Percentiles rank a stretch among this genome's conserved stretches.
phyloP scores from a whole-genome alignment of 1,284 basidiomycete species.

The Rhodotorula sp. region DNA sequence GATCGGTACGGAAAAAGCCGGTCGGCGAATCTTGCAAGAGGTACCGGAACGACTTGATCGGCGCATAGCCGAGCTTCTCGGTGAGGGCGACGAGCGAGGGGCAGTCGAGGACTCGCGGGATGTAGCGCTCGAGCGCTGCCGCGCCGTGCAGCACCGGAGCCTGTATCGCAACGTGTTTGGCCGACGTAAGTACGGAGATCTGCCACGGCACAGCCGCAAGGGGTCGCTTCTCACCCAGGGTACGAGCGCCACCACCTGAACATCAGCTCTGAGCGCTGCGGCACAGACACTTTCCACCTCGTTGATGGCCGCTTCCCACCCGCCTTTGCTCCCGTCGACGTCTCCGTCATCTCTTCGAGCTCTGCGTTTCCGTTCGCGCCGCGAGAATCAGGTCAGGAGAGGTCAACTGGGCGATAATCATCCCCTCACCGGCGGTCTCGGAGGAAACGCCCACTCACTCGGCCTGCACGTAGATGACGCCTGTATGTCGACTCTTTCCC shows the following conservation, averaged over 20 bases:
- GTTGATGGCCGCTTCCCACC: slow-evolving; percentile 29
- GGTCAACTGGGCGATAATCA: background rate
- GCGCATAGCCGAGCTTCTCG: slow-evolving; percentile 10
- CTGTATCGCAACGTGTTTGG: background rate
- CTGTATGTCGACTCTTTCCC: slow-evolving; percentile 5
- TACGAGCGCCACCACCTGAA: slow-evolving; percentile 24
- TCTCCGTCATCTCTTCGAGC: slow-evolving; percentile 25
- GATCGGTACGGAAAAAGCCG: slow-evolving; percentile 18
- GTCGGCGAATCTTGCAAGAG: slow-evolving; percentile 33
- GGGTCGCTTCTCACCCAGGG: slow-evolving; percentile 29
- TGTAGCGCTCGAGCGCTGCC: slow-evolving; percentile 15
- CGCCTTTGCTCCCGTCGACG: slow-evolving; percentile 23
- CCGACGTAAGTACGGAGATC: background rate
- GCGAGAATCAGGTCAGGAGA: background rate
- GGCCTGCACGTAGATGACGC: slow-evolving; percentile 31
- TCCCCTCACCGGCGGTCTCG: too few species aligned
- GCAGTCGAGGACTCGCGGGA: slow-evolving; percentile 16
- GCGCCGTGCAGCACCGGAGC: slow-evolving; percentile 33
- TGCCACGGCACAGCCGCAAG: background rate
- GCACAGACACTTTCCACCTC: slow-evolving; percentile 34
- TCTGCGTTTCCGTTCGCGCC: background rate
- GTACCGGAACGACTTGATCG: slow-evolving; percentile 32
- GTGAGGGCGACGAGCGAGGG: slow-evolving; percentile 23
- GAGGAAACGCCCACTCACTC: slow-evolving; percentile 13
- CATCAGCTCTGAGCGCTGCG: slow-evolving; percentile 2